Conservation (phyloP, 805 yeast species). For the Candida easanensis region DNA sequence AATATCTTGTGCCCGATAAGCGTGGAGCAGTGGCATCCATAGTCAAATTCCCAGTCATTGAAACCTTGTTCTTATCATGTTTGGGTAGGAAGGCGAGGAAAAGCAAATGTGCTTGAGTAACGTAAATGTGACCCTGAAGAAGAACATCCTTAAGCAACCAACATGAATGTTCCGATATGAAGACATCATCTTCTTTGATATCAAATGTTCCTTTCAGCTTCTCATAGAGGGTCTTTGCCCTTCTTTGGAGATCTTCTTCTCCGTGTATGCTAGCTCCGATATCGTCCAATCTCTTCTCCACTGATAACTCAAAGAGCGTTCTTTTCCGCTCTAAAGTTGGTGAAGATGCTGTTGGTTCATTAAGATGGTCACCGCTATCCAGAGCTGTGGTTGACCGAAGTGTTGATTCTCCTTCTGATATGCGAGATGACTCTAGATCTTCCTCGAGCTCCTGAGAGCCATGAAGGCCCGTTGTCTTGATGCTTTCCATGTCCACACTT, state of each 20-base stretch:
- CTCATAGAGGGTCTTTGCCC: conserved; percentile 36
- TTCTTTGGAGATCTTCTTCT: conserved; percentile 20
- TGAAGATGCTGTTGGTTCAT: not conserved
- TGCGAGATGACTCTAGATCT: too few species aligned
- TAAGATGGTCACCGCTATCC: not conserved
- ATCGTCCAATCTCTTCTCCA: conserved; percentile 16
- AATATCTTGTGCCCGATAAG: conserved; percentile 48
- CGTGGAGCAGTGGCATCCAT: conserved; percentile 32
- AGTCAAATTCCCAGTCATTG: conserved; percentile 50
- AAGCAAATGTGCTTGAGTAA: conserved; percentile 61
- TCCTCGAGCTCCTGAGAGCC: not conserved
- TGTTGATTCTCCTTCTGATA: not conserved
- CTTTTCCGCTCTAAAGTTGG: conserved; percentile 1
- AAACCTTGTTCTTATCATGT: conserved; percentile 35
- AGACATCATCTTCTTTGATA: conserved; percentile 52
- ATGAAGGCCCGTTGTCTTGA: not conserved
- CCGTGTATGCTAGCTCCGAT: conserved; percentile 2
- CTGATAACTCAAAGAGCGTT: conserved; percentile 31
- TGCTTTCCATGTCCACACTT: not conserved
- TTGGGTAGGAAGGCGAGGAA: conserved; percentile 81
- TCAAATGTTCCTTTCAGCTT: conserved; percentile 39
- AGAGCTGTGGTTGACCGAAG: not conserved
- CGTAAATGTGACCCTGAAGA: conserved; percentile 78
- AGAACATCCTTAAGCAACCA: conserved; percentile 84
- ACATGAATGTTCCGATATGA: conserved; percentile 61